Conservation (phyloP, 108 stramenopile genomes). For the Cyclotella kingstonii region DNA sequence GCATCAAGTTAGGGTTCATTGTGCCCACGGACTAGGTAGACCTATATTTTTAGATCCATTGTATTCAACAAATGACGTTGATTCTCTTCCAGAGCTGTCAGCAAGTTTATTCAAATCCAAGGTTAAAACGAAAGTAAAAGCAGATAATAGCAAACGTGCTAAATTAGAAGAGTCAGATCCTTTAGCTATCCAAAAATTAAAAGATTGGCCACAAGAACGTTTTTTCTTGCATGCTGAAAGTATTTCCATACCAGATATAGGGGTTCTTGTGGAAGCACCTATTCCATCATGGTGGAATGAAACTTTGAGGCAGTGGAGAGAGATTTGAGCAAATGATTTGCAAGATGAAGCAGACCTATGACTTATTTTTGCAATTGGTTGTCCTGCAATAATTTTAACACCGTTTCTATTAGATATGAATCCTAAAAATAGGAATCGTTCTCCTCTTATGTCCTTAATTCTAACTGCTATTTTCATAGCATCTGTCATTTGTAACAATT, state of each 20-base stretch:
- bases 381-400: no score
- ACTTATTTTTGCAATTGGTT: no score
- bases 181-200: not conserved
- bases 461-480: no score
- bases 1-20: slow-evolving; percentile 81
- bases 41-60: slow-evolving; percentile 56
- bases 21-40: slow-evolving; percentile 47
- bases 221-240: slow-evolving; percentile 64
- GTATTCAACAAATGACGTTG: slow-evolving; percentile 29
- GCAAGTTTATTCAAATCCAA: slow-evolving; percentile 2
- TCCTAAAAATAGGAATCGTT: no score
- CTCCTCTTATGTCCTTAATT: no score
- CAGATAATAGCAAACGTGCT: not conserved
- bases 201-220: slow-evolving; percentile 9
- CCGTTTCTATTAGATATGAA: no score
- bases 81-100: not conserved
- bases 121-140: slow-evolving; percentile 7
- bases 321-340: no score
- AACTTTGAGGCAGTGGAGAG: slow-evolving; percentile 20
- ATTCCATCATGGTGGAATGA: slow-evolving; percentile 60
- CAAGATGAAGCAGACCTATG: no score
- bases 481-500: no score
- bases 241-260: slow-evolving; percentile 49
- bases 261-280: slow-evolving; percentile 47
- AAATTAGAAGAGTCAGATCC: not conserved